These are phyloP conservation scores for Tetrapyrgos nigripes DNA, from an alignment of 1,284 basidiomycete species.

Conservation along the genomic window DNA sequence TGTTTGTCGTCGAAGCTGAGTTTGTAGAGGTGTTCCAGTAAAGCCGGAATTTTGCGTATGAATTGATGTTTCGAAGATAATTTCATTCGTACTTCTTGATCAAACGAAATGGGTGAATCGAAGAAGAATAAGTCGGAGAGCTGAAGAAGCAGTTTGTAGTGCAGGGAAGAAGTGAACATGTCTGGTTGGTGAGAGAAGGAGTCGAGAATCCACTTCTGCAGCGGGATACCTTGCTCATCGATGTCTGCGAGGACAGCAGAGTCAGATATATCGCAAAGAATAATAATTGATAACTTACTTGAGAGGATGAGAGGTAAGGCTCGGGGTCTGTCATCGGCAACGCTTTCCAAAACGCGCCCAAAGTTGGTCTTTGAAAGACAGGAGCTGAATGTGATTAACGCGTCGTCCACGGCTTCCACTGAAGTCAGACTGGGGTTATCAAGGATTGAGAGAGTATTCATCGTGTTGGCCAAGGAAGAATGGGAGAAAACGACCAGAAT, in stretches of 20 bases:
- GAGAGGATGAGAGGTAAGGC: slow-evolving; percentile 15
- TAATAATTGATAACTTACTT: slow-evolving; percentile 3
- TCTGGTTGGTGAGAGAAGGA: slow-evolving; percentile 4
- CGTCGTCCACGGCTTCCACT: slow-evolving; percentile 7
- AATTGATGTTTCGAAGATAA: background rate
- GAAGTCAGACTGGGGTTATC: slow-evolving; percentile 6
- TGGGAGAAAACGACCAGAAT: too few relatives aligned
- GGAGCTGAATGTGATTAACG: slow-evolving; percentile 6
- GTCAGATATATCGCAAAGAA: background rate
- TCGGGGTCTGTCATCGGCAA: slow-evolving; percentile 8
- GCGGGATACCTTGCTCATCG: background rate
- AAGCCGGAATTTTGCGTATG: background rate
- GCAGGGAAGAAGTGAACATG: background rate
- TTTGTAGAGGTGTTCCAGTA: slow-evolving; percentile 3
- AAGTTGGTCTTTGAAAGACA: slow-evolving; percentile 2
- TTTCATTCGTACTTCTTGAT: background rate
- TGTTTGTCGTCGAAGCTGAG: slow-evolving; percentile 3
- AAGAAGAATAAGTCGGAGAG: slow-evolving; percentile 14
- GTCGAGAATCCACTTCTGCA: slow-evolving; percentile 2
- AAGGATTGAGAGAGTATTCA: too few relatives aligned
- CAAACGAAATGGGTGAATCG: background rate
- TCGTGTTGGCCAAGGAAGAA: too few relatives aligned
- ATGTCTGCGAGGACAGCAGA: slow-evolving; percentile 7
- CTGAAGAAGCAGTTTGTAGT: slow-evolving; percentile 1
- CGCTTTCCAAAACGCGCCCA: background rate